Percentiles rank a stretch among this genome's conserved stretches.
Evolutionary conservation across 2,329 filamentous ascomycete species (phyloP).

Genomic region (Aureobasidium subglaciale): DNA sequence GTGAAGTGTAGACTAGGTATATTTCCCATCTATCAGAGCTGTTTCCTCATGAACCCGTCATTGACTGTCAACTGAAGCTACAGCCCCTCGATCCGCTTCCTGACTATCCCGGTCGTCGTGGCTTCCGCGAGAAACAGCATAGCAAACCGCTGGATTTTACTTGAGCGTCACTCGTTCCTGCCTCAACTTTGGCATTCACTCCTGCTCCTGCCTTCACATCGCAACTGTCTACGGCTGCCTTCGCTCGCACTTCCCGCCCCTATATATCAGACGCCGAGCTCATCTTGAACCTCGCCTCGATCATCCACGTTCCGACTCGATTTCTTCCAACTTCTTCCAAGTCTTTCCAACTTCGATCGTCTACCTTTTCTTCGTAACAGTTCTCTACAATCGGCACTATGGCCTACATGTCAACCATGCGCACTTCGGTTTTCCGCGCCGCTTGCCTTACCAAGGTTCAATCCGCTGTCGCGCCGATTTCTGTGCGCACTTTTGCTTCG

Average conservation of each 20-base stretch:
- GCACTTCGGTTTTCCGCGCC: not conserved
- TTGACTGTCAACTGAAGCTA: not conserved
- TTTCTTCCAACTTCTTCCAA: not conserved
- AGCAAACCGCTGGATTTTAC: not conserved
- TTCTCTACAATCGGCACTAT: not conserved
- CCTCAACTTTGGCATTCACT: slow-evolving; percentile 2
- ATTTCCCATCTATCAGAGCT: not conserved
- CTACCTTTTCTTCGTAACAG: not conserved
- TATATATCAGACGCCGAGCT: slow-evolving; percentile 1
- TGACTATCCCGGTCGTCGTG: too few species aligned
- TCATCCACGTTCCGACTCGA: not conserved
- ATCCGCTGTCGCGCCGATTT: not conserved
- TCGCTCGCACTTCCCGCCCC: not conserved
- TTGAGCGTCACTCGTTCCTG: slow-evolving; percentile 1
- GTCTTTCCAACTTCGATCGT: not conserved
- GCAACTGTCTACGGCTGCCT: not conserved
- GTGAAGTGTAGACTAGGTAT: not conserved
- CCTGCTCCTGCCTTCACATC: not conserved
- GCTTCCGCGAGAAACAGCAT: not conserved
- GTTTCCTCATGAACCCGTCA: slow-evolving; percentile 2
- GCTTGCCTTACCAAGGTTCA: not conserved
- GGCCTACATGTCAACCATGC: not conserved
- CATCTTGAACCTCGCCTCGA: not conserved
- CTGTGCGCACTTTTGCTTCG: not conserved
- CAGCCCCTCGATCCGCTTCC: not conserved